Conservation (phyloP, 306 rosid genomes). For the Alnus rubra region DNA sequence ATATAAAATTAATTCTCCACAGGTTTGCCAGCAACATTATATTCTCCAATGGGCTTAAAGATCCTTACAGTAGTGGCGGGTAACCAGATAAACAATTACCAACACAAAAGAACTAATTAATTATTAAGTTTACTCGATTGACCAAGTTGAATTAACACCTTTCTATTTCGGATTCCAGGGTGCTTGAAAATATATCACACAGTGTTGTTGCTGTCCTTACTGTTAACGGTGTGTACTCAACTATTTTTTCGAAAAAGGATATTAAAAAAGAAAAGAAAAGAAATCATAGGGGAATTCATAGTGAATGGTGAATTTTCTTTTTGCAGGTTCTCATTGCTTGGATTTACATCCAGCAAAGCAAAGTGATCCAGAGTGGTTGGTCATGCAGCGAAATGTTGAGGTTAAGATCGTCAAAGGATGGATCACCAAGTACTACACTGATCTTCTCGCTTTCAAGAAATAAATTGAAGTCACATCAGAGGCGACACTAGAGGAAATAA, state of each 20-base stretch:
- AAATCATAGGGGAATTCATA: neutral
- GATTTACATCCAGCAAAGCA: constrained; percentile 30
- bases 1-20: constrained; percentile 46
- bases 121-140: neutral
- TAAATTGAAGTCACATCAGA: neutral
- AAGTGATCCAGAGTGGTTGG: constrained; percentile 56
- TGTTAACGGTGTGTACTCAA: constrained; percentile 30
- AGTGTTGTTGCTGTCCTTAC: constrained; percentile 45
- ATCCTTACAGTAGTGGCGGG: constrained; percentile 69
- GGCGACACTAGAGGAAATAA: neutral
- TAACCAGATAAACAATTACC: constrained; percentile 18
- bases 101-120: neutral
- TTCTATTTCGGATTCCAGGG: constrained; percentile 33
- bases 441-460: constrained; percentile 19
- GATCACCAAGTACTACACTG: constrained; percentile 42
- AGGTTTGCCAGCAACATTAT: constrained; percentile 65
- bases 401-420: constrained; percentile 40
- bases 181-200: constrained; percentile 47
- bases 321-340: constrained; percentile 67
- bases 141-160: neutral
- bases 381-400: constrained; percentile 41
- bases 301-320: neutral
- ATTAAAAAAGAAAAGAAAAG: neutral
- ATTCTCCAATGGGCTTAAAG: constrained; percentile 72
- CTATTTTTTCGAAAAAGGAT: neutral